Conservation (phyloP, 2,329 filamentous ascomycete species). For the Fusarium chuoi region DNA sequence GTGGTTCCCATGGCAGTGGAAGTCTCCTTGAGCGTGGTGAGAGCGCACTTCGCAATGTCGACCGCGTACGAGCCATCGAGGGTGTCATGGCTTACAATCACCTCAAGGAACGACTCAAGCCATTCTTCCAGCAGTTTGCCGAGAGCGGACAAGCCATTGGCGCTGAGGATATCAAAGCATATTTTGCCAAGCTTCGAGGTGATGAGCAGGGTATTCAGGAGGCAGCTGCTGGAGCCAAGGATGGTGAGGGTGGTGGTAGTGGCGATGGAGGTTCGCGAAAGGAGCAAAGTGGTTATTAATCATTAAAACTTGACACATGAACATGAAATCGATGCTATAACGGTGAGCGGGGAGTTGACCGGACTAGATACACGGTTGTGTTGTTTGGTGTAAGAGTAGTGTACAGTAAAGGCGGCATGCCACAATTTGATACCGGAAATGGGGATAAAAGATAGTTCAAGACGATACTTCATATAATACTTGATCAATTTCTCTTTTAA, state of each 20-base stretch:
- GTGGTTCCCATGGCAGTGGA: conserved; percentile 75
- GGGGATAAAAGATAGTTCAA: background rate
- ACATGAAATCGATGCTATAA: background rate
- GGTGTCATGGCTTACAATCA: conserved; percentile 99
- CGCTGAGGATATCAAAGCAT: conserved; percentile 94
- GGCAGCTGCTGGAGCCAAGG: conserved; percentile 58
- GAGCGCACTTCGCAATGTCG: conserved; percentile 88
- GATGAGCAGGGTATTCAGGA: conserved; percentile 80
- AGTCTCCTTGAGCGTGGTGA: conserved; percentile 92
- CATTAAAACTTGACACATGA: background rate
- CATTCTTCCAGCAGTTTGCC: conserved; percentile 92
- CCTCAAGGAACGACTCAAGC: conserved; percentile 94
- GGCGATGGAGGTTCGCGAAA: conserved; percentile 51
- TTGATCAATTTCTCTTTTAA: too few species aligned
- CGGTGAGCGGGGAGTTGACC: background rate
- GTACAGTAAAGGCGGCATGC: conserved; percentile 9
- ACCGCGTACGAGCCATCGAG: conserved; percentile 92
- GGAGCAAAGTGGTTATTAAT: conserved; percentile 65
- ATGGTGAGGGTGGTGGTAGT: conserved; percentile 42
- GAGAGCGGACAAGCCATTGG: conserved; percentile 89
- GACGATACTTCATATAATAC: background rate
- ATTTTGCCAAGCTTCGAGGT: conserved; percentile 93
- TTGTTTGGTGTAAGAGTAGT: conserved; percentile 21
- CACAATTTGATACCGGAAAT: conserved; percentile 1
- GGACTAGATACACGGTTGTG: background rate